A percentile compares a stretch with the other conserved stretches of the same genome.
Conservation (phyloP, 2,329 filamentous ascomycete genomes). For the Torrubiellomyces zombiae region DNA sequence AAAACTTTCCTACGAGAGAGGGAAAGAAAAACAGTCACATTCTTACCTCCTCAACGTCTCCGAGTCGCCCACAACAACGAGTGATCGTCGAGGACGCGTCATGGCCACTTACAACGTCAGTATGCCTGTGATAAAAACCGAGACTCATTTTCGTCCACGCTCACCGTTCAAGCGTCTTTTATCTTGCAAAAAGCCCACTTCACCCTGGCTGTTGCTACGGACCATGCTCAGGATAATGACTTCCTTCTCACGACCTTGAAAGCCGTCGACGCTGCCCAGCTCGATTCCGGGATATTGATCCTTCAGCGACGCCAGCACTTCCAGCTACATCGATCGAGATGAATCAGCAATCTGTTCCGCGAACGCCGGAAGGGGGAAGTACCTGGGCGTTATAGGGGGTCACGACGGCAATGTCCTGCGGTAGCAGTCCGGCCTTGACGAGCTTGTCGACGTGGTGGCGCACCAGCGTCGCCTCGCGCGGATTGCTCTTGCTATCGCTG, state of each 20-base stretch:
- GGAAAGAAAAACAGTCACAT: not conserved
- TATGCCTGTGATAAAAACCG: not conserved
- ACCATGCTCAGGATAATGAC: conserved; percentile 89
- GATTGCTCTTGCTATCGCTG: conserved; percentile 69
- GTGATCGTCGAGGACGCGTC: conserved; percentile 81
- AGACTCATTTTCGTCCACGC: too few relatives aligned
- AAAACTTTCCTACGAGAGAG: not conserved
- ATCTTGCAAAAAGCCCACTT: conserved; percentile 87
- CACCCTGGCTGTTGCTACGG: conserved; percentile 68
- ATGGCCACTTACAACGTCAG: conserved; percentile 65
- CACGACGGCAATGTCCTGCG: conserved; percentile 80
- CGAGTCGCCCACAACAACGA: conserved; percentile 84
- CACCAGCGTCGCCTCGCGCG: conserved; percentile 74
- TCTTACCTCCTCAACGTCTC: conserved; percentile 78
- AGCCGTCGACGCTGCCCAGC: conserved; percentile 91
- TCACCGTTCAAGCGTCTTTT: conserved; percentile 83
- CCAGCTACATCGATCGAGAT: conserved; percentile 35
- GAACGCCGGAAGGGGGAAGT: conserved; percentile 4
- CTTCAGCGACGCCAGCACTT: conserved; percentile 63
- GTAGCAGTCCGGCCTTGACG: conserved; percentile 60
- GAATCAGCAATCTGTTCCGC: conserved; percentile 2
- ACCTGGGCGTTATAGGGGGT: conserved; percentile 95
- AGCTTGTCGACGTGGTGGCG: conserved; percentile 59
- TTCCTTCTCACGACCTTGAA: conserved; percentile 94
- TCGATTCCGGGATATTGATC: conserved; percentile 73